phyloP scores from a whole-genome alignment of 371 early-diverging fungal genomes.

The Rhizomucor miehei region DNA sequence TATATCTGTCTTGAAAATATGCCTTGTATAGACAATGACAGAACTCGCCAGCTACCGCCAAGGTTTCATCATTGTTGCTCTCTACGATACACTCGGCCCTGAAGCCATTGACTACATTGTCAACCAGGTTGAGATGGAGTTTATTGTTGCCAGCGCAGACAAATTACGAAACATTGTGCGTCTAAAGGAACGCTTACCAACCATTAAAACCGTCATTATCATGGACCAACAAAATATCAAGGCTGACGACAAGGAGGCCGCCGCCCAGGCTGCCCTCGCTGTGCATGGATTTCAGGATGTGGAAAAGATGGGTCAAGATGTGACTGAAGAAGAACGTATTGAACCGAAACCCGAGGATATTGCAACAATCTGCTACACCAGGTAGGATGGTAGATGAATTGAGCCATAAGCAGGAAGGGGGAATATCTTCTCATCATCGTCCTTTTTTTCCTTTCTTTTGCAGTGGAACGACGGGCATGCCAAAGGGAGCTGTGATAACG shows the following conservation, averaged over 20 bases:
- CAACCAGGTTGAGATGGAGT: constrained; percentile 67
- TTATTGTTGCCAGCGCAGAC: constrained; percentile 76
- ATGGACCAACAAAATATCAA: constrained; percentile 67
- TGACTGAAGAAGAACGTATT: constrained; percentile 29
- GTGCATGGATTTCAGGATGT: constrained; percentile 62
- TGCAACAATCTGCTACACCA: constrained; percentile 97
- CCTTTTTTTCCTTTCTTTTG: constrained; percentile 10
- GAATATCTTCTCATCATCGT: no score
- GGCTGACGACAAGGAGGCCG: constrained; percentile 24
- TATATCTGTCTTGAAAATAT: background rate
- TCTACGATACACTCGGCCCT: constrained; percentile 88
- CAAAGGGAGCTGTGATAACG: constrained; percentile 72
- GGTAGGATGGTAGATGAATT: no score
- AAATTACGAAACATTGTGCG: constrained; percentile 70
- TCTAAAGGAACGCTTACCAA: constrained; percentile 50
- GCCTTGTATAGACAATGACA: constrained; percentile 55
- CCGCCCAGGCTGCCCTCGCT: constrained; percentile 32
- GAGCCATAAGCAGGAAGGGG: background rate
- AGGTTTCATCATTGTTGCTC: constrained; percentile 70
- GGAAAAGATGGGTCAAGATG: constrained; percentile 56
- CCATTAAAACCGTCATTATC: constrained; percentile 65
- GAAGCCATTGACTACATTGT: constrained; percentile 77
- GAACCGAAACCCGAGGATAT: constrained; percentile 69
- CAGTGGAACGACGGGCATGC: constrained; percentile 59
- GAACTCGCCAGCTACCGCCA: constrained; percentile 72